A percentile compares a stretch with the other conserved stretches of the same genome.
Conservation (phyloP, 306 rosid species). For the Astragalus membranaceus region DNA sequence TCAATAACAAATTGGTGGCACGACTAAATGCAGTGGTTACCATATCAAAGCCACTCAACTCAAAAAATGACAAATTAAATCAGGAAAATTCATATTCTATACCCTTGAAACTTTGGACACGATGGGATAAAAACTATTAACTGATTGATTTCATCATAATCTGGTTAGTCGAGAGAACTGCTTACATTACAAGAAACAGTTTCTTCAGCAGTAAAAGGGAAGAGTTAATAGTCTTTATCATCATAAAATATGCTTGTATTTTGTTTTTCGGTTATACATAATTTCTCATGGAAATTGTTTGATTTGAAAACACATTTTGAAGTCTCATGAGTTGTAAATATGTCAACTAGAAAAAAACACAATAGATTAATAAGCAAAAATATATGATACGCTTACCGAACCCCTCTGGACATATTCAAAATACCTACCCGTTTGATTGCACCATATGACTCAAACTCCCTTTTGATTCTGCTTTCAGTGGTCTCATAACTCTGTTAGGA, state of each 20-base stretch:
- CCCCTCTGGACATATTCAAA: constrained; percentile 56
- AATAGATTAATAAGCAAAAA: constrained; percentile 7
- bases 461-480: constrained; percentile 93
- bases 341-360: background rate
- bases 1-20: constrained; percentile 24
- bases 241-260: background rate
- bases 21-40: constrained; percentile 24
- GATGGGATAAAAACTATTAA: background rate
- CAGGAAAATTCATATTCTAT: background rate
- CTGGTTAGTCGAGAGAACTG: constrained; percentile 12
- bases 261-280: background rate
- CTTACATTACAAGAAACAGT: background rate
- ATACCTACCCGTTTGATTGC: constrained; percentile 99
- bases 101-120: constrained; percentile 10
- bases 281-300: background rate
- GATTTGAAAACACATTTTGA: background rate
- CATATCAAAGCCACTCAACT: constrained; percentile 3
- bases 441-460: constrained; percentile 99
- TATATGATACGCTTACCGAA: constrained; percentile 81
- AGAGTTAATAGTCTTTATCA: background rate
- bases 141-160: constrained; percentile 8
- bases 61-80: background rate
- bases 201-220: constrained; percentile 5
- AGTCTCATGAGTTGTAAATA: background rate
- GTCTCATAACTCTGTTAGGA: constrained; percentile 86